phyloP scores from a whole-genome alignment of 257 asterid genomes.

The Prunella vulgaris region DNA sequence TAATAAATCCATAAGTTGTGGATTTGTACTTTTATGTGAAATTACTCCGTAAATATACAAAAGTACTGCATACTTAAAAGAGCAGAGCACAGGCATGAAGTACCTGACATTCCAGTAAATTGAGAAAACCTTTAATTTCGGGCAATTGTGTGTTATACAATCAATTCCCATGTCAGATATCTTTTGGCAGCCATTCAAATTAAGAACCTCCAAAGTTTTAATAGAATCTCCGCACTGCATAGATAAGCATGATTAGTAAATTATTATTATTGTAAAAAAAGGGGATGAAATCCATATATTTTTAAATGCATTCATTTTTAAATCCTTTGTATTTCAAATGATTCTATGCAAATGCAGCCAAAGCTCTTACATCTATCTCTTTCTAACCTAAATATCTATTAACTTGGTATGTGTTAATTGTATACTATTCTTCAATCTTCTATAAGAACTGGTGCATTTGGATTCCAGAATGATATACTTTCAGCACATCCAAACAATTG shows the following conservation, averaged over 20 bases:
- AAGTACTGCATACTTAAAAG: neutral
- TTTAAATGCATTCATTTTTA: no score
- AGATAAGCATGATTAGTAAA: conserved; percentile 11
- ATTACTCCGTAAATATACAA: neutral
- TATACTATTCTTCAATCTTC: neutral
- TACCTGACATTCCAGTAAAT: conserved; percentile 97
- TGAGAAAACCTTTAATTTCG: conserved; percentile 60
- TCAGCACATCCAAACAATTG: neutral
- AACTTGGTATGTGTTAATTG: neutral
- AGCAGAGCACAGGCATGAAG: conserved; percentile 2
- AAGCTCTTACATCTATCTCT: neutral
- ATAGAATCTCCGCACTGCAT: conserved; percentile 57
- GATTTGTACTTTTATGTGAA: neutral
- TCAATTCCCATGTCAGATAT: conserved; percentile 81
- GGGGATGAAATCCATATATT: no score
- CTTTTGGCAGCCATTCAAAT: conserved; percentile 92
- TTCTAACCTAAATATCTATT: neutral
- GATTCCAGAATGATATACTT: neutral
- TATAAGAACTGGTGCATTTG: neutral
- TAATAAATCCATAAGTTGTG: neutral
- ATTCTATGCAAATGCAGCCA: no score
- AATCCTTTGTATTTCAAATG: no score
- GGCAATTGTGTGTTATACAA: conserved; percentile 47
- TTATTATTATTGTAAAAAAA: neutral
- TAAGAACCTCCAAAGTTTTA: conserved; percentile 58